Evolutionary conservation across 176 grass and related monocot genomes (phyloP).

Genomic region (Rhynchospora breviuscula): DNA sequence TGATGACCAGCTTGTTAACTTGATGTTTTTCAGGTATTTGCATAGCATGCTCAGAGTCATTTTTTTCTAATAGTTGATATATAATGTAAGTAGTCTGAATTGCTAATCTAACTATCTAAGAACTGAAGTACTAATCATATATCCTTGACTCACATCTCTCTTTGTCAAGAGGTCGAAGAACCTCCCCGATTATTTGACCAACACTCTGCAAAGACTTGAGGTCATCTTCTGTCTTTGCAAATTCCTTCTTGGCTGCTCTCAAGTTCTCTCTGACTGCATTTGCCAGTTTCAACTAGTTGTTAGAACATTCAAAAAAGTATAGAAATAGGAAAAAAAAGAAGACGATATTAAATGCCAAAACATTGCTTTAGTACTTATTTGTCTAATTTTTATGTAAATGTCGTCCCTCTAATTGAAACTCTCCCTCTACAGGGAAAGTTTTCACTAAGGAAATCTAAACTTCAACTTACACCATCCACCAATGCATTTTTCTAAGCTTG

Average conservation of each 20-base stretch:
- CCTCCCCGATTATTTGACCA: conserved; percentile 89
- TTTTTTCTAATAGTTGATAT: neutral
- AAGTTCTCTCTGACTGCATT: conserved; percentile 61
- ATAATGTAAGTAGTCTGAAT: neutral
- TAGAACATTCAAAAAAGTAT: conserved; percentile 10
- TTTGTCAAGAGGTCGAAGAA: conserved; percentile 80
- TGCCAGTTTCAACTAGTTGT: conserved; percentile 18
- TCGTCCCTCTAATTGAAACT: no score
- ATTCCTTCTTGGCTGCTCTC: conserved; percentile 60
- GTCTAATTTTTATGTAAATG: no score
- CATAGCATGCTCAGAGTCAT: neutral
- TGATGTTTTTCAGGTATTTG: neutral
- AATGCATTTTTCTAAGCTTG: neutral
- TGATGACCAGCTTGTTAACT: neutral
- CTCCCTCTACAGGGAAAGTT: neutral
- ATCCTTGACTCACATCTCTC: conserved; percentile 60
- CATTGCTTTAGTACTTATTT: no score
- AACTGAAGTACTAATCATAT: neutral
- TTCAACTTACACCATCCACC: no score
- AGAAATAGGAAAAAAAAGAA: neutral
- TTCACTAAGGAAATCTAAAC: neutral
- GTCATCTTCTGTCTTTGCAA: conserved; percentile 88
- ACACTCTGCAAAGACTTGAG: conserved; percentile 93
- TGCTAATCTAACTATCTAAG: neutral
- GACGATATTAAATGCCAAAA: no score